These are phyloP conservation scores for Jatropha curcas DNA, from an alignment of 345 rosid genomes.

Conservation along the genomic window DNA sequence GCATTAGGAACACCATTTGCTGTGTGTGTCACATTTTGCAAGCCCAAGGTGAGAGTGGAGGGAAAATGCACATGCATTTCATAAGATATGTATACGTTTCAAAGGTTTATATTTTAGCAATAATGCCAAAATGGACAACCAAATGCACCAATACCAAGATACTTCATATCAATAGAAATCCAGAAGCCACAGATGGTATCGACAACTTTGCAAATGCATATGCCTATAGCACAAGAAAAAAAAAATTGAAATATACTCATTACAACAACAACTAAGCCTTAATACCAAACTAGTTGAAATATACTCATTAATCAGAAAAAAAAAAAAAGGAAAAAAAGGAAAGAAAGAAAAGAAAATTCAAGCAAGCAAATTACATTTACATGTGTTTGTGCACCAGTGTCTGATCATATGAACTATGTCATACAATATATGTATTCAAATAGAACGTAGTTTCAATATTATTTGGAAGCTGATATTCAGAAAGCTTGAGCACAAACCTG, in stretches of 20 bases:
- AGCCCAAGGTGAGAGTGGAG: neutral
- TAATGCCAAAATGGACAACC: neutral
- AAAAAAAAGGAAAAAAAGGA: too few relatives aligned
- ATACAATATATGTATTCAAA: neutral
- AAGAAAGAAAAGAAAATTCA: neutral
- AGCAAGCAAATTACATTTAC: neutral
- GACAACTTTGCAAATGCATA: neutral
- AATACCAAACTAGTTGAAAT: too few relatives aligned
- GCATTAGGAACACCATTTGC: too few relatives aligned
- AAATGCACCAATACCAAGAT: neutral
- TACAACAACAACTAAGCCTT: too few relatives aligned
- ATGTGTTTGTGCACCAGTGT: neutral
- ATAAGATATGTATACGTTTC: neutral
- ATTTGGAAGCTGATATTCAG: neutral
- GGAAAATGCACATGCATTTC: neutral
- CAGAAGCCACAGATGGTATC: neutral
- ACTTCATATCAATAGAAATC: neutral
- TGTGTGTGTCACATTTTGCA: neutral
- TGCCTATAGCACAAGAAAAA: too few relatives aligned
- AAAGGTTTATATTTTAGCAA: neutral
- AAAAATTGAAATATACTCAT: neutral
- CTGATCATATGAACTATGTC: conserved; percentile 1
- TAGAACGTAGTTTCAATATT: neutral
- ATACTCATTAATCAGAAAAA: neutral
- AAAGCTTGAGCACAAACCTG: conserved; percentile 50